These are phyloP conservation scores for Calocera cornea DNA, from an alignment of 768 basidiomycete species.

Conservation along the genomic window DNA sequence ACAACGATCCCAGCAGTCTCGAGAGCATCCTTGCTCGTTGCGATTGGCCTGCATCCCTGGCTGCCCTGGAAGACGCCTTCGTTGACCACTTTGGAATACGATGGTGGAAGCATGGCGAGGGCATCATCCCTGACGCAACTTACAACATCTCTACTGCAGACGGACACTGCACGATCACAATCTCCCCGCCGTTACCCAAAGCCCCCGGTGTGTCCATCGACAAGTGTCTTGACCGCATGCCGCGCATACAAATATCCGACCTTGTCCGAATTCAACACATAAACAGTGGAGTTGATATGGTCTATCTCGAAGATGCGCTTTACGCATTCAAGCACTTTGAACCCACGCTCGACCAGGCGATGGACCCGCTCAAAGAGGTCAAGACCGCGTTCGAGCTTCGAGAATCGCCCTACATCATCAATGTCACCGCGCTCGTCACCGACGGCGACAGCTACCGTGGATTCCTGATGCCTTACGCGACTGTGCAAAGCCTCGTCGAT, in stretches of 20 bases:
- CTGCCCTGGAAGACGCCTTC: background rate
- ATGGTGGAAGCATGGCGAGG: background rate
- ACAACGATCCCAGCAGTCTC: background rate
- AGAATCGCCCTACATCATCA: background rate
- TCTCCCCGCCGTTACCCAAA: background rate
- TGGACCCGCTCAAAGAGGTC: background rate
- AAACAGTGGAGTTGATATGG: background rate
- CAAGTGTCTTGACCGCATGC: background rate
- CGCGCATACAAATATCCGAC: background rate
- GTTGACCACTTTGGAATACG: background rate
- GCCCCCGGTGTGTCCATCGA: background rate
- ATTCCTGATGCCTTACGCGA: background rate
- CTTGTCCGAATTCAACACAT: background rate
- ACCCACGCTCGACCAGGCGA: background rate
- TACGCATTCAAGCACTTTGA: background rate
- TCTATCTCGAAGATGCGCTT: background rate
- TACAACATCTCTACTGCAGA: background rate
- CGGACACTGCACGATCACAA: background rate
- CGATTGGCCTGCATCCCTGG: background rate
- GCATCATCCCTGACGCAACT: background rate
- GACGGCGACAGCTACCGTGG: background rate
- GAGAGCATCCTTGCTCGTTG: background rate
- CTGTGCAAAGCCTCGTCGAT: background rate
- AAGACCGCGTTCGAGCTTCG: background rate
- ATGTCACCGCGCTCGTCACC: background rate